Conservation (phyloP, 768 basidiomycete species). For the Chalciporus chontae region DNA sequence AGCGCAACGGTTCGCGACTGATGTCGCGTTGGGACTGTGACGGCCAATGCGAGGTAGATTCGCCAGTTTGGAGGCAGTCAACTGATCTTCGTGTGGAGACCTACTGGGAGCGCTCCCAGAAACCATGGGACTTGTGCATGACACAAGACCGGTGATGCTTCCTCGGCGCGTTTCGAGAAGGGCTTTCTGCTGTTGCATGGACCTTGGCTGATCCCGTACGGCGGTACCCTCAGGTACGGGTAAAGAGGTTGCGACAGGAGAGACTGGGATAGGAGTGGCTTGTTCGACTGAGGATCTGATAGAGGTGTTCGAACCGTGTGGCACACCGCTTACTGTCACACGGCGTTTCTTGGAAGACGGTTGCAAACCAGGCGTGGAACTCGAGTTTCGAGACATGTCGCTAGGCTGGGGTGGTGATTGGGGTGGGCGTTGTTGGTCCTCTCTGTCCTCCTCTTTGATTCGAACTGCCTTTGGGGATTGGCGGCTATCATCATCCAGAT, state of each 20-base stretch:
- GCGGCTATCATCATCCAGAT: conserved; percentile 29
- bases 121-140: conserved; percentile 27
- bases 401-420: conserved; percentile 31
- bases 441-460: conserved; percentile 66
- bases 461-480: conserved; percentile 44
- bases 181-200: conserved; percentile 69
- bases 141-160: conserved; percentile 43
- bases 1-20: conserved; percentile 22
- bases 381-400: conserved; percentile 17
- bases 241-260: conserved; percentile 64
- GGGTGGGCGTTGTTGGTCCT: conserved; percentile 35
- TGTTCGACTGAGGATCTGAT: conserved; percentile 40
- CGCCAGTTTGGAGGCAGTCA: conserved; percentile 26
- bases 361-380: conserved; percentile 38
- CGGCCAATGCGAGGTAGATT: conserved; percentile 30
- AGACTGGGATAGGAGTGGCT: conserved; percentile 53
- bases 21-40: conserved; percentile 36
- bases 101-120: conserved; percentile 25
- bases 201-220: conserved; percentile 59
- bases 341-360: conserved; percentile 61
- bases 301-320: conserved; percentile 51
- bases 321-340: conserved; percentile 61
- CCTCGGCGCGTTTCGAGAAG: conserved; percentile 68
- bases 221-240: conserved; percentile 55
- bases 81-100: conserved; percentile 24